Conservation (phyloP, 2,329 filamentous ascomycete species). For the Clarireedia paspali region DNA sequence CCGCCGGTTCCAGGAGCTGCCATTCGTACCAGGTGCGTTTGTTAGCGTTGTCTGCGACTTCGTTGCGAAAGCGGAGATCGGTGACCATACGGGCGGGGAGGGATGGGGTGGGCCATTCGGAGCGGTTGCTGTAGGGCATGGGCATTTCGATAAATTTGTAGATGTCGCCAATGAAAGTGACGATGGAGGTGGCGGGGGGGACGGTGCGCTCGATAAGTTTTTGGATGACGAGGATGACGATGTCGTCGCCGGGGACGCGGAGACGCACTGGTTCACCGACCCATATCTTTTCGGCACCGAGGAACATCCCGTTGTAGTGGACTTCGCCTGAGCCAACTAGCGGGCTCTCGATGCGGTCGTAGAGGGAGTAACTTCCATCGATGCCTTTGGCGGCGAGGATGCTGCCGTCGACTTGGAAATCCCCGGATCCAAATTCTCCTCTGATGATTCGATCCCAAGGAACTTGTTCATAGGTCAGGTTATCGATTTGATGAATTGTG, state of each 20-base stretch:
- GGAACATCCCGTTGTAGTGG: slow-evolving; percentile 45
- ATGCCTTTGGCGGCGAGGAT: slow-evolving; percentile 49
- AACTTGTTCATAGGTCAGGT: slow-evolving; percentile 38
- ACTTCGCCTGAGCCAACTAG: slow-evolving; percentile 33
- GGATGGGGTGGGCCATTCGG: slow-evolving; percentile 33
- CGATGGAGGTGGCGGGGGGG: slow-evolving; percentile 24
- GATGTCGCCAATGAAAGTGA: slow-evolving; percentile 41
- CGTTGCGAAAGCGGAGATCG: slow-evolving; percentile 36
- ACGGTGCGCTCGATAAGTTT: slow-evolving; percentile 29
- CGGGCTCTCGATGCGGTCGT: slow-evolving; percentile 37
- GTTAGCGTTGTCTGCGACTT: slow-evolving; percentile 34
- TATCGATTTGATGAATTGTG: slow-evolving; percentile 36
- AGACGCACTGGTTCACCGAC: slow-evolving; percentile 50
- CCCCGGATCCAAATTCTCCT: slow-evolving; percentile 36
- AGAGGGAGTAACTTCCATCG: slow-evolving; percentile 46
- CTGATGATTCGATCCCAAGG: slow-evolving; percentile 40
- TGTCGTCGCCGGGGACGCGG: slow-evolving; percentile 32
- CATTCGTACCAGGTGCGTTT: slow-evolving; percentile 27
- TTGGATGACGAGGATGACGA: slow-evolving; percentile 39
- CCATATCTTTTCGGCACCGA: slow-evolving; percentile 54
- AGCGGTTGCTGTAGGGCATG: slow-evolving; percentile 29
- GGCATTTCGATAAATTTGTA: slow-evolving; percentile 39
- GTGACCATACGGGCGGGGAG: slow-evolving; percentile 38
- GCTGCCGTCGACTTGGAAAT: slow-evolving; percentile 47
- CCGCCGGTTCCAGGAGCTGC: slow-evolving; percentile 25